These are phyloP conservation scores for Aureobasidium sp. DNA, from an alignment of 2,329 filamentous ascomycete species.

Conservation along the genomic window DNA sequence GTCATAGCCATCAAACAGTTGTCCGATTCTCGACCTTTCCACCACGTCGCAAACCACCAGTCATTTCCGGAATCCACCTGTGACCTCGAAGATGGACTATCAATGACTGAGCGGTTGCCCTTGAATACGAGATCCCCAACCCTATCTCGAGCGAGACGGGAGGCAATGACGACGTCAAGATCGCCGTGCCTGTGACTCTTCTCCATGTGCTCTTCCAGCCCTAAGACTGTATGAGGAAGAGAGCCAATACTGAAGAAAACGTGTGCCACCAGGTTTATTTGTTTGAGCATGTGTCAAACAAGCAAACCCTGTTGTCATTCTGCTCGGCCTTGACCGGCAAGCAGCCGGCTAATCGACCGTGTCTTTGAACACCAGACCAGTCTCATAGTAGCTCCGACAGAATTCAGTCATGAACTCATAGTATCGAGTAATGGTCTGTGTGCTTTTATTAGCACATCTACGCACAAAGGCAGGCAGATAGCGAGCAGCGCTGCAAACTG, in stretches of 20 bases:
- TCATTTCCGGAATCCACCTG: slow-evolving; percentile 6
- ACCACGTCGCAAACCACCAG: neutral
- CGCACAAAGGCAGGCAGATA: neutral
- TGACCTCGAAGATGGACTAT: neutral
- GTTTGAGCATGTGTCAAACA: slow-evolving; percentile 14
- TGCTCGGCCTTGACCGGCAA: neutral
- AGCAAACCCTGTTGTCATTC: neutral
- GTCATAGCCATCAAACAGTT: neutral
- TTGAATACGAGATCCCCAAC: neutral
- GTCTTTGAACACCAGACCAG: neutral
- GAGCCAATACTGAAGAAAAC: neutral
- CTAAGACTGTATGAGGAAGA: neutral
- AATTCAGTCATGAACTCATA: neutral
- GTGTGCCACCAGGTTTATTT: slow-evolving; percentile 2
- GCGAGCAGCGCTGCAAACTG: neutral
- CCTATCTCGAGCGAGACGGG: neutral
- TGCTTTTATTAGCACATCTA: neutral
- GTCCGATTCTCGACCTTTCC: neutral
- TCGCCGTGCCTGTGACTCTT: neutral
- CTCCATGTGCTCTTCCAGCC: neutral
- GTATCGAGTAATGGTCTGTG: neutral
- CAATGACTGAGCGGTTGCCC: neutral
- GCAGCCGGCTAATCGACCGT: neutral
- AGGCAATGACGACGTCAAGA: neutral
- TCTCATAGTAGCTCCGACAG: neutral